Conservation (phyloP, 2,329 filamentous ascomycete species). For the Colletotrichum agaves region DNA sequence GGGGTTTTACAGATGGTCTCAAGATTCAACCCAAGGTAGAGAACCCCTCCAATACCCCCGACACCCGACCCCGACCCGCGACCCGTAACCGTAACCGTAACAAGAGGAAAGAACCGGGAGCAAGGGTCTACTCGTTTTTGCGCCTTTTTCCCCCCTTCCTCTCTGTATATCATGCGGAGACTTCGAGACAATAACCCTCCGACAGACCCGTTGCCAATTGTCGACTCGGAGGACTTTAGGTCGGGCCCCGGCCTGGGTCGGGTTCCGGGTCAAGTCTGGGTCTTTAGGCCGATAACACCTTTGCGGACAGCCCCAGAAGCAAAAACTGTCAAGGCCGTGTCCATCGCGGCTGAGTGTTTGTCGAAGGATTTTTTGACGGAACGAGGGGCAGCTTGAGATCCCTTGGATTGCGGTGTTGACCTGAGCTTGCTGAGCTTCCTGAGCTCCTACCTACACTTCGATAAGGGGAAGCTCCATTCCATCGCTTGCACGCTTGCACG, state of each 20-base stretch:
- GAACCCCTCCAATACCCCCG: conserved; percentile 8
- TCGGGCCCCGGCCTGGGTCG: neutral
- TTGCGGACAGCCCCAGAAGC: conserved; percentile 29
- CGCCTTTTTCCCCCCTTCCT: conserved; percentile 15
- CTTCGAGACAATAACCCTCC: neutral
- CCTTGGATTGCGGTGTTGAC: no score
- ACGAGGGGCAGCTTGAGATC: neutral
- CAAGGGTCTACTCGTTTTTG: conserved; percentile 11
- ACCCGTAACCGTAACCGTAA: conserved; percentile 14
- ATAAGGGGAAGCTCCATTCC: no score
- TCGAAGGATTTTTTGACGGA: neutral
- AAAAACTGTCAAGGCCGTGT: conserved; percentile 2
- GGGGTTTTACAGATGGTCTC: neutral
- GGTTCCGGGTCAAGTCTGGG: neutral
- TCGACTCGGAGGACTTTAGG: neutral
- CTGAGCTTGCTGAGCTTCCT: no score
- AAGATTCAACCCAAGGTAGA: conserved; percentile 21
- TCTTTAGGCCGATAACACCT: conserved; percentile 28
- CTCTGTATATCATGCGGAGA: neutral
- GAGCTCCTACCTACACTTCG: no score
- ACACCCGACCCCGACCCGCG: conserved; percentile 6
- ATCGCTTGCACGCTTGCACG: no score
- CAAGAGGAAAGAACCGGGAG: conserved; percentile 33
- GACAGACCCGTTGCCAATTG: conserved; percentile 1
- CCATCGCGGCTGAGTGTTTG: conserved; percentile 4